Evolutionary conservation across 352 stramenopile genomes (phyloP).

Genomic region (Pythium oligandrum): DNA sequence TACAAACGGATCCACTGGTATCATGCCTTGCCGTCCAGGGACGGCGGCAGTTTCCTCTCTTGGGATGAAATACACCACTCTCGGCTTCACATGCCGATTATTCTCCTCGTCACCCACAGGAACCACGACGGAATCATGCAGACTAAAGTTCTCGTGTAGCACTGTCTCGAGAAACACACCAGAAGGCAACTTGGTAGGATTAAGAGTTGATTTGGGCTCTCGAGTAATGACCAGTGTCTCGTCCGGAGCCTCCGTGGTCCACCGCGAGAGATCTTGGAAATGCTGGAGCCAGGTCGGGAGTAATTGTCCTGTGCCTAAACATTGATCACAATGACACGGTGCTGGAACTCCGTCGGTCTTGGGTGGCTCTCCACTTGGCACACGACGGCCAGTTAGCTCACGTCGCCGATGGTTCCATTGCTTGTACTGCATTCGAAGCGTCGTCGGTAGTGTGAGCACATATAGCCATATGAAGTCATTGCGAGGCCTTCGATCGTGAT

Average conservation of each 20-base stretch:
- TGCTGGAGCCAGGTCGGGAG: constrained; percentile 49
- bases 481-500: neutral
- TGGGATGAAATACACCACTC: too few species aligned
- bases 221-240: too few species aligned
- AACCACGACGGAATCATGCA: too few species aligned
- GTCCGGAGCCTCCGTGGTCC: constrained; percentile 5
- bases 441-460: constrained; percentile 8
- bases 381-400: constrained; percentile 22
- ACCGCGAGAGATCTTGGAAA: constrained; percentile 45
- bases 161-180: too few species aligned
- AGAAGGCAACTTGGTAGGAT: too few species aligned
- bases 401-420: constrained; percentile 37
- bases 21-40: too few species aligned
- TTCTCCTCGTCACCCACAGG: too few species aligned
- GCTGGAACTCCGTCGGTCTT: constrained; percentile 29
- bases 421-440: constrained; percentile 21
- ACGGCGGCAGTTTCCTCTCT: too few species aligned
- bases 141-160: too few species aligned
- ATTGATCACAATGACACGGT: constrained; percentile 49
- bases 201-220: too few species aligned
- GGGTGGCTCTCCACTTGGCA: constrained; percentile 36
- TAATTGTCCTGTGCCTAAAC: constrained; percentile 39
- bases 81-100: too few species aligned
- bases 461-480: neutral
- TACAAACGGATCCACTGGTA: neutral